Base-by-base conservation (phyloP, 1,139 yeast species). In the Debaryomyces robertsiae region DNA sequence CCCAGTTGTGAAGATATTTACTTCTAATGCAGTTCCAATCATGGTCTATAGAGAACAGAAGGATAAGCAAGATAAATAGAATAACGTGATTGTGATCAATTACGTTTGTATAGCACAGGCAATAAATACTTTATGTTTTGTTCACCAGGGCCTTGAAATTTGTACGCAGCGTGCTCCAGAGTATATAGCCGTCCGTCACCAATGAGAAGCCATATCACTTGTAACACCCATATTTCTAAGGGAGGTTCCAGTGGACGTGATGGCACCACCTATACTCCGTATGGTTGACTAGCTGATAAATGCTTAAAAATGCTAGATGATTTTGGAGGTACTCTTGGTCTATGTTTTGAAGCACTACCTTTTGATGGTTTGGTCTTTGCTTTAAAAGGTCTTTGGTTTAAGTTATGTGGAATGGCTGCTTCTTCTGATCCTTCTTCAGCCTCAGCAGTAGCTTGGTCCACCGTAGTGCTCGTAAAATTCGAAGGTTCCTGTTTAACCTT, bases 11-110 rank as follows among this genome's bases (percentile, higher is more conserved):
- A 78, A 80, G 56, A 64, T 77, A 32, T 77, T 81, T 56, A 73
- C 81, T 7, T 75, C 83, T 17, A 79, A 79, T 55, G 80, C 82
- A 11, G 74, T 79, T 30, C 85, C 85, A 9, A 57, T 79, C 36
- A 52, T 77, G 51, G 70, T 75, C 55, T 69, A 68, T 31, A 50
- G 57, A 46, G 57, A 50, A 57, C 65, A 49, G 53, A 60, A 39
- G 46, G 55, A 39, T 11, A 29, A 42, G 24, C 23, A 36, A 24
- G 36, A 40, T 9, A 31, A 30, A 4, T 25, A 25, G 14, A n/a
- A 25, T 25, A 25, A 6, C 28, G 22, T 38, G 33, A 23, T 32
- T 32, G 36, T 16, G 16, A 27, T 33, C 36, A 31, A 19, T 24
- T 33, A 40, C 23, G 27, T 27, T 14, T 17, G 29, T 14, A 36